Base-by-base conservation (phyloP, 106 monocot species). In the Apostasia ramifera region DNA sequence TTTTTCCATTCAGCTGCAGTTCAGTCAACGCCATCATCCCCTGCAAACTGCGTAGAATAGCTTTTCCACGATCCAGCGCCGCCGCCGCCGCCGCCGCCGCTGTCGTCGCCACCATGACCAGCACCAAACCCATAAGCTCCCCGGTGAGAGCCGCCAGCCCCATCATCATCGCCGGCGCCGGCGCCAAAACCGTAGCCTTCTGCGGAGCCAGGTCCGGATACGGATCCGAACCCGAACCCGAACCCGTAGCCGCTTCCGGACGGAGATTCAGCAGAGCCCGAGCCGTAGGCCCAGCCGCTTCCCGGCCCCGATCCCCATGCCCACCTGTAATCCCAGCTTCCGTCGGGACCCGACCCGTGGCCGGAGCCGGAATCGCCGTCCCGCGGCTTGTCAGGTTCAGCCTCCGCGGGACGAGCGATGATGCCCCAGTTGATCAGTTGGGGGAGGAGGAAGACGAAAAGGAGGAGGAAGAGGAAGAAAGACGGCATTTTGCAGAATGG, bases 281-380 rank as follows among this genome's bases (percentile, higher is more conserved):
- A 87, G 5, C 87, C 87, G 37, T 75, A 91, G 13, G 77, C 91
- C 82, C 77, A 87, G 3, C 84, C 82, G 44, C 80, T 73, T 2
- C 78, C 72, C 5, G 87, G 87, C 44, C 75, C 62, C 1, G 84
- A 79, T 2, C 87, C 87, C 87, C 87, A 91, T 1, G 73, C 82
- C 91, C 91, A 91, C 46, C 54, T 78, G 57, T 85, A 85, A n/a
- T 60, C 66, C 87, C 87, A 84, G 26, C 54, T 71, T 0, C 81
- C 87, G 26, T 66, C 56, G 1, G 79, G 77, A 6, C 75, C 74
- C 1, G 91, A 86, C 1, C 86, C 91, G 42, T 80, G 80, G 50
- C 78, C 87, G 0, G 81, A 81, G 10, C 91, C 79, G 1, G 74
- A 39, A 37, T 62, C 66, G 5, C 76, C 71, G 6, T 40, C 70